Conservation (phyloP, 768 basidiomycete species). For the Boletus huronensis region DNA sequence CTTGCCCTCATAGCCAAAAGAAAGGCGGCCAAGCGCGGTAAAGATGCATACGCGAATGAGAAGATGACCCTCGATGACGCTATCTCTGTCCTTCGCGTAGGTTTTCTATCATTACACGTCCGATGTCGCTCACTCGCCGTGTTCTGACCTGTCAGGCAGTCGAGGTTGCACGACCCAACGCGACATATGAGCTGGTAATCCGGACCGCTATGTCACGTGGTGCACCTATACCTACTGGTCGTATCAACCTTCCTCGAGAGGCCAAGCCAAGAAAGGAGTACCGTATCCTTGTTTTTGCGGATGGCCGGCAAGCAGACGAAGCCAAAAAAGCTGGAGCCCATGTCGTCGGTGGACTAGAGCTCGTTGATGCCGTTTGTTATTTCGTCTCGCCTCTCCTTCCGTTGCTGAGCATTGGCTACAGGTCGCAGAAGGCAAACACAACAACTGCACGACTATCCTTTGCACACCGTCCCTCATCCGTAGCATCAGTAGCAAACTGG, state of each 20-base stretch:
- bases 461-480: conserved; percentile 78
- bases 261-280: conserved; percentile 68
- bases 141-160: conserved; percentile 54
- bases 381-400: background rate
- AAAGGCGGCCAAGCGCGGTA: conserved; percentile 51
- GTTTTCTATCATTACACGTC: conserved; percentile 24
- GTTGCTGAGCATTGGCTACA: conserved; percentile 25
- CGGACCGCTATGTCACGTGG: conserved; percentile 78
- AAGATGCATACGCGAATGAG: conserved; percentile 58
- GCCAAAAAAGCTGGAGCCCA: conserved; percentile 87
- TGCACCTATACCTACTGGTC: conserved; percentile 83
- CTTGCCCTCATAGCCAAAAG: conserved; percentile 61
- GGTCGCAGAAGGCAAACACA: conserved; percentile 71
- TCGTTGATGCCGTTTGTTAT: conserved; percentile 77
- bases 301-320: conserved; percentile 75
- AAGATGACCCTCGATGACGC: conserved; percentile 66
- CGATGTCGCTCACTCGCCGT: conserved; percentile 2
- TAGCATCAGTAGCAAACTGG: conserved; percentile 76
- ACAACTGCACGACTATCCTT: conserved; percentile 75
- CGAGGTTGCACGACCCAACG: conserved; percentile 71
- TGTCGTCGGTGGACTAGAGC: conserved; percentile 85
- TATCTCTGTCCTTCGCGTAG: conserved; percentile 65
- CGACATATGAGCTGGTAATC: conserved; percentile 77
- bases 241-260: conserved; percentile 80
- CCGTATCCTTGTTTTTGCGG: conserved; percentile 90